Evolutionary conservation across 2,329 filamentous ascomycete species (phyloP), one percentile per base, ranked within the genome.

Genomic region (Pseudogymnoascus sp.): DNA sequence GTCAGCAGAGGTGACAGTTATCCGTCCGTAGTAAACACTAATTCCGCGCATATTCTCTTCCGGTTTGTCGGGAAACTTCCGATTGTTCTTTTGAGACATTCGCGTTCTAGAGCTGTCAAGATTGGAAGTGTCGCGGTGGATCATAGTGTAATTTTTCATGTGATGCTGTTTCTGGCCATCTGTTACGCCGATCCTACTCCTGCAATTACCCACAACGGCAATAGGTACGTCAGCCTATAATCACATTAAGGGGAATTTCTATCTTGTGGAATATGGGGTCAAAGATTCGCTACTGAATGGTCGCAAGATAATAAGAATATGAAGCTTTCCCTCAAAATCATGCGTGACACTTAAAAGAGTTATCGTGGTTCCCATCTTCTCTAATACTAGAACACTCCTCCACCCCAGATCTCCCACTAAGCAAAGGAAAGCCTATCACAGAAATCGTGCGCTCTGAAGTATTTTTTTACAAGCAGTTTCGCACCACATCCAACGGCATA

Each of bases 391-490:
- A 56, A 56, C 47, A 56, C 25, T 56, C 47, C 47, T 56, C 25
- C 47, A 33, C 47, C 47, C 47, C 25, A 31, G 10, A 56, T 33
- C 47, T 56, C 47, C 47, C 47, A 56, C 47, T 16, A 56, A 56
- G 47, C 47, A 56, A 56, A 56, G 47, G 47, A 56, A 56, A 56
- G 47, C 47, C 47, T 56, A 10, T 31, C 47, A 56, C 47, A 33
- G 47, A 56, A 33, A 56, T 56, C 47, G 47, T 33, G 47, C 47
- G 47, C 25, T 33, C 47, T 56, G 47, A 56, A 56, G 47, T 56
- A 33, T 53, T 56, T 56, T 56, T 56, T 47, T 56, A 56, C 47
- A 56, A 56, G 47, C 47, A 56, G 25, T 56, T 56, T 56, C 47
- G 47, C 47, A 56, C 47, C 47, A 56, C 47, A 56, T 56, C 47